Percentiles rank a stretch among this genome's conserved stretches.
Evolutionary conservation across 306 rosid species (phyloP).

Genomic region (Geum urbanum): DNA sequence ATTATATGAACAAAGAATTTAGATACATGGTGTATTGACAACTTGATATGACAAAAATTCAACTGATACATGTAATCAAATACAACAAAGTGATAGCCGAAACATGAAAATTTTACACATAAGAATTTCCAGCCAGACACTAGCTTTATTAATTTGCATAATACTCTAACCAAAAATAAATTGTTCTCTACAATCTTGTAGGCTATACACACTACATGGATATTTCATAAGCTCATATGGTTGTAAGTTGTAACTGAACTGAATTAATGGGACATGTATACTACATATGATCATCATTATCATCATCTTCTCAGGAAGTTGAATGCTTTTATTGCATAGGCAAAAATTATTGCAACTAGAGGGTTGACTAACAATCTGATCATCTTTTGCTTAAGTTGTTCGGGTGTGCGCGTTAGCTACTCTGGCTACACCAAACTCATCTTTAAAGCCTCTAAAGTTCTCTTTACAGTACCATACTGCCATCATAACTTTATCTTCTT

Average conservation of each 20-base stretch:
- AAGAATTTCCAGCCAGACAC: conserved; percentile 22
- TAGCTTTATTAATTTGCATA: conserved; percentile 23
- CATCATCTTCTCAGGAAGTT: conserved; percentile 97
- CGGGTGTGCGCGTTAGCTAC: no score
- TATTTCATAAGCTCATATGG: conserved; percentile 27
- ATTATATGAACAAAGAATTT: no score
- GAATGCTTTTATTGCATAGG: conserved; percentile 90
- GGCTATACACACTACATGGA: conserved; percentile 34
- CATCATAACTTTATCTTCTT: no score
- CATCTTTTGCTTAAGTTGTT: no score
- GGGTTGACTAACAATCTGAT: no score
- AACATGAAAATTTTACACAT: conserved; percentile 32
- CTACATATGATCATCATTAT: conserved; percentile 20
- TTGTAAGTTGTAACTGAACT: conserved; percentile 13
- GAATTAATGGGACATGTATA: not conserved
- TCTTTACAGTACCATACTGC: no score
- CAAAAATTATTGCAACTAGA: conserved; percentile 77
- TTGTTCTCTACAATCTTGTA: conserved; percentile 10
- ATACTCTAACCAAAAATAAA: conserved; percentile 4
- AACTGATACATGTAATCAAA: not conserved
- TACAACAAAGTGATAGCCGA: not conserved
- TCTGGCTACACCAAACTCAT: no score
- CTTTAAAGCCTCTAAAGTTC: no score
- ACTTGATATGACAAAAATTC: no score
- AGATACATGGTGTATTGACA: no score